These are phyloP conservation scores for Sorghum bicolor DNA, from an alignment of 176 grass and related monocot species.

Conservation along the genomic window Sorghum_bicolor_NCBIv3 NC_012871.2:74613501-74614000, in stretches of 20 bases:
- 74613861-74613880: background rate
- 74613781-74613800: slow-evolving; percentile 98
- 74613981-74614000: background rate
- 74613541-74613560: slow-evolving; percentile 97
- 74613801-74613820: slow-evolving; percentile 38
- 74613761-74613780: slow-evolving; percentile 94
- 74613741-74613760: slow-evolving; percentile 85
- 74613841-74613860: background rate
- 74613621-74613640: slow-evolving; percentile 25
- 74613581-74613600: slow-evolving; percentile 81
- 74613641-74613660: slow-evolving; percentile 15
- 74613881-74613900: slow-evolving; percentile 18
- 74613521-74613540: slow-evolving; percentile 82
- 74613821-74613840: background rate
- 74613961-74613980: background rate
- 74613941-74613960: background rate
- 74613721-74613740: slow-evolving; percentile 73
- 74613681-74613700: slow-evolving; percentile 91
- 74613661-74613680: slow-evolving; percentile 47
- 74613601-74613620: slow-evolving; percentile 66
- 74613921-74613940: background rate
- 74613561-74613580: slow-evolving; percentile 67
- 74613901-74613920: background rate
- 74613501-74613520: slow-evolving; percentile 7
- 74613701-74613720: slow-evolving; percentile 55